Evolutionary conservation across 2,329 filamentous ascomycete species (phyloP).

Genomic region (Ceratocystiopsis sp.): DNA sequence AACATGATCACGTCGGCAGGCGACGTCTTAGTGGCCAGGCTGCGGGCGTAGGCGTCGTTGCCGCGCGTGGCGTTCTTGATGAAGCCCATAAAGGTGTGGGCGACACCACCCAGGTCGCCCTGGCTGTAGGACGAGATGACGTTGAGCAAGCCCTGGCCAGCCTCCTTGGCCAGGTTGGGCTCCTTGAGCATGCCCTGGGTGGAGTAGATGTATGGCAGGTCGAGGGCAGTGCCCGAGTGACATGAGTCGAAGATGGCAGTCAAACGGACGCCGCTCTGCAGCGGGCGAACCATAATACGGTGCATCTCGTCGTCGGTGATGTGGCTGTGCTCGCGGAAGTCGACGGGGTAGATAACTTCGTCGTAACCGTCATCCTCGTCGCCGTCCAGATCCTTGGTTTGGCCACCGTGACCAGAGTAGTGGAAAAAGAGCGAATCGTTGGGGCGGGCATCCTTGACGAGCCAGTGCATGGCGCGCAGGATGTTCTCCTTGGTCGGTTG

Average conservation of each 20-base stretch:
- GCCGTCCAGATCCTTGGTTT: slow-evolving; percentile 61
- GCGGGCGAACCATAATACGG: slow-evolving; percentile 54
- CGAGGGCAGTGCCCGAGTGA: slow-evolving; percentile 61
- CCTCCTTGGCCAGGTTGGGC: slow-evolving; percentile 66
- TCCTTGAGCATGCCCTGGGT: slow-evolving; percentile 69
- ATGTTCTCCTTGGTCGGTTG: slow-evolving; percentile 95
- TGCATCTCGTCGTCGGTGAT: slow-evolving; percentile 71
- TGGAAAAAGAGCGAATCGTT: slow-evolving; percentile 97
- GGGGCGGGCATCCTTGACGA: slow-evolving; percentile 80
- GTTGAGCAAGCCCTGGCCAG: slow-evolving; percentile 52
- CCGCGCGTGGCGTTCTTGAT: slow-evolving; percentile 77
- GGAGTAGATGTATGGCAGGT: slow-evolving; percentile 65
- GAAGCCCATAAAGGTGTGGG: slow-evolving; percentile 62
- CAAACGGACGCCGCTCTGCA: slow-evolving; percentile 69
- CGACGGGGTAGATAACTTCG: slow-evolving; percentile 71
- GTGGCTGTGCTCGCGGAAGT: slow-evolving; percentile 56
- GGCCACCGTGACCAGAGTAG: slow-evolving; percentile 75
- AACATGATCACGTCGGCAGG: slow-evolving; percentile 96
- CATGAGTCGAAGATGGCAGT: slow-evolving; percentile 73
- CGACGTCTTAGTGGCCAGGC: slow-evolving; percentile 77
- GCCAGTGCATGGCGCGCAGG: slow-evolving; percentile 89
- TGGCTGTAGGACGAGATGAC: slow-evolving; percentile 65
- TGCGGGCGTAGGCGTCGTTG: slow-evolving; percentile 55
- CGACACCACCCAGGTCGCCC: slow-evolving; percentile 70
- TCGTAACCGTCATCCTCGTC: slow-evolving; percentile 72